These are phyloP conservation scores for Chaetomiaceae sp. DNA, from an alignment of 2,329 filamentous ascomycete species.

Conservation along the genomic window DNA sequence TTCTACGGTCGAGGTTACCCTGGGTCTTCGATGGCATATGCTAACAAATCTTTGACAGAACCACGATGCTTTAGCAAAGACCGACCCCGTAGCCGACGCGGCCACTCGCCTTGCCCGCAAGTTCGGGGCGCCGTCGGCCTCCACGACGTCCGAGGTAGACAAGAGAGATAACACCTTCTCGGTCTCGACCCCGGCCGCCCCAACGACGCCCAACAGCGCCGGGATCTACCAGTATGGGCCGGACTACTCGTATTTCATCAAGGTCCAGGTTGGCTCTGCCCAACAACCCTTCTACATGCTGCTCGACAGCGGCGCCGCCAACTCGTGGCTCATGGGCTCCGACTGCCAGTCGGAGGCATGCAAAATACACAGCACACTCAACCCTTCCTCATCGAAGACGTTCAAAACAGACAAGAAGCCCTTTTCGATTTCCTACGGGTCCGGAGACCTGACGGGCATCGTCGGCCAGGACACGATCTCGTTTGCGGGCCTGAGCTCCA, in stretches of 20 bases:
- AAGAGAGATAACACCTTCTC: conserved; percentile 43
- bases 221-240: conserved; percentile 59
- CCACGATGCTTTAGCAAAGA: conserved; percentile 29
- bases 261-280: conserved; percentile 50
- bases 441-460: conserved; percentile 63
- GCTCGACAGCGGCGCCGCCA: conserved; percentile 61
- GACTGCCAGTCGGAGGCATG: conserved; percentile 63
- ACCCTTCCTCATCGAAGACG: conserved; percentile 57
- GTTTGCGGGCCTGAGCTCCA: conserved; percentile 58
- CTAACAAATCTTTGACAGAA: conserved; percentile 26
- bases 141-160: conserved; percentile 22
- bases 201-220: conserved; percentile 42
- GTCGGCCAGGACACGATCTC: conserved; percentile 60
- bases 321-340: conserved; percentile 77
- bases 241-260: conserved; percentile 60
- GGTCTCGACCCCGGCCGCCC: conserved; percentile 40
- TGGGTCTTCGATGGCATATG: neutral
- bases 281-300: conserved; percentile 53
- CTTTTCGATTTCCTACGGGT: conserved; percentile 70
- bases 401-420: conserved; percentile 45
- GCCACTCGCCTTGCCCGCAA: conserved; percentile 36
- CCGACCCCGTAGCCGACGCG: conserved; percentile 35
- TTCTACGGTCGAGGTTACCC: neutral
- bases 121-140: conserved; percentile 28
- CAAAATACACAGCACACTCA: conserved; percentile 62